Conservation (phyloP, 371 early-diverging fungal species). For the Fennellomyces sp. region DNA sequence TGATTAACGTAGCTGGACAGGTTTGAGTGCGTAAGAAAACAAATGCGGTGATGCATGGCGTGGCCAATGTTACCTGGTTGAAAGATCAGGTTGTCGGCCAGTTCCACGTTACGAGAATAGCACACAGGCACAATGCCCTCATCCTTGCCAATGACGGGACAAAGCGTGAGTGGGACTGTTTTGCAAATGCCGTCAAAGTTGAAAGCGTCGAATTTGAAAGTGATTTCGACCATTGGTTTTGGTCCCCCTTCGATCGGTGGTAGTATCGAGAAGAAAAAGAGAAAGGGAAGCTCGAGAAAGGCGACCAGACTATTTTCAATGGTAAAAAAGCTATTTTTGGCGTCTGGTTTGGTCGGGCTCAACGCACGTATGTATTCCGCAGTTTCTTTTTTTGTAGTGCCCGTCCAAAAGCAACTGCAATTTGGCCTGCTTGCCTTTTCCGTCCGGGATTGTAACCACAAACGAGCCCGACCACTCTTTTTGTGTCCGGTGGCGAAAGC, state of each 20-base stretch:
- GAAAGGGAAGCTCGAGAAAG: neutral
- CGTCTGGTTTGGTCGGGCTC: too few relatives aligned
- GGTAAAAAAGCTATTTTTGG: too few relatives aligned
- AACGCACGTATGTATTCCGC: too few relatives aligned
- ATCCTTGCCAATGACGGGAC: conserved; percentile 83
- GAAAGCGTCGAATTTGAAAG: conserved; percentile 42
- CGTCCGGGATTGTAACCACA: too few relatives aligned
- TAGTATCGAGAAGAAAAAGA: neutral
- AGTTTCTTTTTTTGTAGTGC: too few relatives aligned
- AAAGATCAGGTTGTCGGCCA: conserved; percentile 79
- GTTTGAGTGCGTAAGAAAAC: neutral
- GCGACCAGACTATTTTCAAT: too few relatives aligned
- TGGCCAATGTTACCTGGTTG: conserved; percentile 73
- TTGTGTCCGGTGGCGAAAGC: too few relatives aligned
- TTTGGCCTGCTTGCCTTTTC: too few relatives aligned
- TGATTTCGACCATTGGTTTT: conserved; percentile 38
- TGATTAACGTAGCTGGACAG: conserved; percentile 66
- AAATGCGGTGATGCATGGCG: neutral
- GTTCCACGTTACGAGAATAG: conserved; percentile 92
- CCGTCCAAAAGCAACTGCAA: too few relatives aligned
- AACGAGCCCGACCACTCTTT: too few relatives aligned
- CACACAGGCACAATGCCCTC: conserved; percentile 86
- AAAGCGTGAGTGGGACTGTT: conserved; percentile 80
- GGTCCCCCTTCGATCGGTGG: too few relatives aligned
- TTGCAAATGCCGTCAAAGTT: conserved; percentile 86